A percentile compares a stretch with the other conserved stretches of the same genome.
These are phyloP conservation scores for Acacia concinna DNA, from an alignment of 331 rosid species.

Conservation along the genomic window DNA sequence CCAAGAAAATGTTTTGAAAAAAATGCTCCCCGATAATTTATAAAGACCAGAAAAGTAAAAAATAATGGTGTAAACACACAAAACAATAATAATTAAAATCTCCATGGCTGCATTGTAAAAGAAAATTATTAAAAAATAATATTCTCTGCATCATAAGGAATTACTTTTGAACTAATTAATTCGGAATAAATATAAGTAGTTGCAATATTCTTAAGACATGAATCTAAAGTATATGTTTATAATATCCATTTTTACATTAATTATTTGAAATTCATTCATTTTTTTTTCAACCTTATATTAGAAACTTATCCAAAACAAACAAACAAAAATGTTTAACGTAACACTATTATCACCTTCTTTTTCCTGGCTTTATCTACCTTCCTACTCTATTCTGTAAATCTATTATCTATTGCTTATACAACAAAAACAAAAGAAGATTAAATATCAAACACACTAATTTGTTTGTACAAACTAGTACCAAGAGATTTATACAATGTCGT, in stretches of 20 bases:
- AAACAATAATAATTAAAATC: neutral
- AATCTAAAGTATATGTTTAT: neutral
- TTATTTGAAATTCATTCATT: neutral
- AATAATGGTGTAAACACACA: neutral
- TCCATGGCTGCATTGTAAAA: neutral
- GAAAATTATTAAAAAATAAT: neutral
- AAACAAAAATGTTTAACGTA: neutral
- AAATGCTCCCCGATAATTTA: neutral
- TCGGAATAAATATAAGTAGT: too few species aligned
- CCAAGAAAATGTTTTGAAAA: neutral
- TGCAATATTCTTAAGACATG: neutral
- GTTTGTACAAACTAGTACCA: slow-evolving; percentile 40
- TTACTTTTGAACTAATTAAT: too few species aligned
- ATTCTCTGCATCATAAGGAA: neutral
- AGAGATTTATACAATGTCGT: slow-evolving; percentile 47
- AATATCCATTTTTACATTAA: neutral
- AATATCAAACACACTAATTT: neutral
- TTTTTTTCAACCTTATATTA: too few species aligned
- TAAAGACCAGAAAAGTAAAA: neutral
- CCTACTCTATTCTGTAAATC: neutral
- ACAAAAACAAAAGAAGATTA: neutral
- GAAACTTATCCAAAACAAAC: neutral
- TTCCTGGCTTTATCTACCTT: neutral
- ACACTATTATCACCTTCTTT: neutral
- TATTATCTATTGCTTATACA: neutral